Conservation (phyloP, 1,284 basidiomycete species). For the Tilletia horrida region DNA sequence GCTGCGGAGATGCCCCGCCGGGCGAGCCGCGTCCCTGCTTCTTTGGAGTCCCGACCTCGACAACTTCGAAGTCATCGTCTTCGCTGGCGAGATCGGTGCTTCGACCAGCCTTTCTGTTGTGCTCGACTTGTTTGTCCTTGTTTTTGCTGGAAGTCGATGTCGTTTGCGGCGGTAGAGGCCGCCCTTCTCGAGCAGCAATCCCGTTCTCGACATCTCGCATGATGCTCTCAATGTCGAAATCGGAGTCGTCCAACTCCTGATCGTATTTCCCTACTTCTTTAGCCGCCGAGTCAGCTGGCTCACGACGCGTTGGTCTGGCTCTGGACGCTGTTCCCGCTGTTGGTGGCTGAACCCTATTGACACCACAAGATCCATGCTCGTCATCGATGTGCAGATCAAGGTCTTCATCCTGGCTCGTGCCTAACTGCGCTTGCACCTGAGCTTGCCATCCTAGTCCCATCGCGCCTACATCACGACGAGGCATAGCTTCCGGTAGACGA, state of each 20-base stretch:
- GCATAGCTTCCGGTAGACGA: constrained; percentile 5
- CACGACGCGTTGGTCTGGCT: no score
- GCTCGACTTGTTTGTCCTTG: not conserved
- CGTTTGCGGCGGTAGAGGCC: not conserved
- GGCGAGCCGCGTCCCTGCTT: no score
- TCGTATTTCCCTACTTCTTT: no score
- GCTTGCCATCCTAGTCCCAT: constrained; percentile 13
- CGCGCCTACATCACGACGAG: not conserved
- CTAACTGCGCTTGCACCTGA: constrained; percentile 6
- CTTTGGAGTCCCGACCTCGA: not conserved
- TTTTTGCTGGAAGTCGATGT: not conserved
- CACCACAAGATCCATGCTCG: no score
- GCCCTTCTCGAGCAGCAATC: not conserved
- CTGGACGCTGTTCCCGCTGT: no score
- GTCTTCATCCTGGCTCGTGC: not conserved
- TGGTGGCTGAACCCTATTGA: no score
- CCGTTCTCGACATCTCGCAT: constrained; percentile 16
- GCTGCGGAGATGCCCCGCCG: not conserved
- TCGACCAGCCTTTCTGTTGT: not conserved
- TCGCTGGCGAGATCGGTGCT: not conserved
- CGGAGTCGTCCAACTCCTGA: not conserved
- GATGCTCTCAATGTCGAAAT: constrained; percentile 11
- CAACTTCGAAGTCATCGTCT: not conserved
- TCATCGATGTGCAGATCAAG: not conserved
- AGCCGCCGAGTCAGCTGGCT: no score